A percentile compares a stretch with the other conserved stretches of the same genome.
phyloP scores from a whole-genome alignment of 129 eudicot genomes.

The Oenanthe sinensis region DNA sequence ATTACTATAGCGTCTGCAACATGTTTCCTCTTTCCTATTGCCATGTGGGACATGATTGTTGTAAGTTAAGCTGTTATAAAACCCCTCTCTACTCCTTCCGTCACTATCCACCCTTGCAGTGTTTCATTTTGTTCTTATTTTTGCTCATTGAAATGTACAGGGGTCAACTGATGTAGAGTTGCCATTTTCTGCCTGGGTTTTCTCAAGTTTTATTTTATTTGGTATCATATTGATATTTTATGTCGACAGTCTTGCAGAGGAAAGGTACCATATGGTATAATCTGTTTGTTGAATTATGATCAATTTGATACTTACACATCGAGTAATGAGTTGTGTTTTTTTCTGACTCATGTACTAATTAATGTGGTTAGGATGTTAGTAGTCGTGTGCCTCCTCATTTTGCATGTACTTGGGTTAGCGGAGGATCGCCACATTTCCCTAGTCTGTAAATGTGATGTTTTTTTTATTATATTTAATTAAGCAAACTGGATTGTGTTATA shows the following conservation, averaged over 20 bases:
- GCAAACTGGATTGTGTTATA: background rate
- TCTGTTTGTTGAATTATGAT: background rate
- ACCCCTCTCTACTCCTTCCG: background rate
- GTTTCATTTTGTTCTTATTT: conserved; percentile 4
- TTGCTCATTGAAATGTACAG: conserved; percentile 28
- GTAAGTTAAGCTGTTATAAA: conserved; percentile 36
- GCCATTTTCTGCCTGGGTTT: conserved; percentile 83
- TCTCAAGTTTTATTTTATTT: conserved; percentile 62
- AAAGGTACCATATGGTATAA: conserved; percentile 40
- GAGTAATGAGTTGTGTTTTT: background rate
- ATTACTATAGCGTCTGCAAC: conserved; percentile 85
- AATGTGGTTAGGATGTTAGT: background rate
- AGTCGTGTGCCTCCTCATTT: background rate
- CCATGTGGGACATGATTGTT: conserved; percentile 96
- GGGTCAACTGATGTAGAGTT: conserved; percentile 72
- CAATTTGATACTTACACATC: background rate
- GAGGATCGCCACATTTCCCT: background rate
- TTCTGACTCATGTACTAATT: background rate
- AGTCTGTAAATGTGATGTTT: background rate
- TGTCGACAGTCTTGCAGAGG: conserved; percentile 88
- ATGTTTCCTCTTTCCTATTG: conserved; percentile 91
- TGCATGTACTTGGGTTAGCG: background rate
- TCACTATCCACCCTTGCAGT: background rate
- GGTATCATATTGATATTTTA: conserved; percentile 74
- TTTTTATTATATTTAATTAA: background rate